Percentiles rank a stretch among this genome's conserved stretches.
These are phyloP conservation scores for Scalesia atractyloides DNA, from an alignment of 129 eudicot species.

Conservation along the genomic window DNA sequence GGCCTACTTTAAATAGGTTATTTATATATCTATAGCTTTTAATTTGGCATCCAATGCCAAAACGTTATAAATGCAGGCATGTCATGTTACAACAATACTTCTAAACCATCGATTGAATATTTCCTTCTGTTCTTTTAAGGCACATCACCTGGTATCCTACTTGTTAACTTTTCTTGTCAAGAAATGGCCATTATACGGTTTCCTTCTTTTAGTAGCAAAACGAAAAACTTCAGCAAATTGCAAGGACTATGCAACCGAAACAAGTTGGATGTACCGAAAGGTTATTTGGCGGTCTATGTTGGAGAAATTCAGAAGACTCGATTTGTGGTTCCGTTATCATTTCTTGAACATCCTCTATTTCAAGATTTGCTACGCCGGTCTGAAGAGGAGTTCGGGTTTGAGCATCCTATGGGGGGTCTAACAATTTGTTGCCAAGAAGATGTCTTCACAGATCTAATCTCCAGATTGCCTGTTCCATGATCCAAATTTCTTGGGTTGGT, in stretches of 20 bases:
- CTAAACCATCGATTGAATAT: slow-evolving; percentile 6
- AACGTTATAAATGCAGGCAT: slow-evolving; percentile 28
- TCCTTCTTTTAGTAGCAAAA: slow-evolving; percentile 37
- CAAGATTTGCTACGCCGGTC: slow-evolving; percentile 55
- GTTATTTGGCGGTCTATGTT: slow-evolving; percentile 63
- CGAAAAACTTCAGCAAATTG: slow-evolving; percentile 35
- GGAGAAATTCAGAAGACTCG: slow-evolving; percentile 63
- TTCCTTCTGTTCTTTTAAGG: neutral
- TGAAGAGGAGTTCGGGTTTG: slow-evolving; percentile 67
- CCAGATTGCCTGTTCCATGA: slow-evolving; percentile 40
- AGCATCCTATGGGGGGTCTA: slow-evolving; percentile 70
- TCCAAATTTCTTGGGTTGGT: neutral
- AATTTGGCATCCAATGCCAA: slow-evolving; percentile 37
- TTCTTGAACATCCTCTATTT: slow-evolving; percentile 58
- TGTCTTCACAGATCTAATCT: slow-evolving; percentile 48
- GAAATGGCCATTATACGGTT: slow-evolving; percentile 40
- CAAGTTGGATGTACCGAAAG: slow-evolving; percentile 53
- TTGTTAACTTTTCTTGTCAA: neutral
- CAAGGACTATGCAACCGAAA: slow-evolving; percentile 30
- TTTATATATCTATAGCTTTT: slow-evolving; percentile 10
- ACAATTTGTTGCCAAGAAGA: slow-evolving; percentile 78
- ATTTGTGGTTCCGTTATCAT: slow-evolving; percentile 61
- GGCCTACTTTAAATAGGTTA: slow-evolving; percentile 17
- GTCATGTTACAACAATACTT: slow-evolving; percentile 14
- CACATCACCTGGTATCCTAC: neutral